phyloP scores from a whole-genome alignment of 371 early-diverging fungal genomes.

The Syncephalastrum contaminatum region DNA sequence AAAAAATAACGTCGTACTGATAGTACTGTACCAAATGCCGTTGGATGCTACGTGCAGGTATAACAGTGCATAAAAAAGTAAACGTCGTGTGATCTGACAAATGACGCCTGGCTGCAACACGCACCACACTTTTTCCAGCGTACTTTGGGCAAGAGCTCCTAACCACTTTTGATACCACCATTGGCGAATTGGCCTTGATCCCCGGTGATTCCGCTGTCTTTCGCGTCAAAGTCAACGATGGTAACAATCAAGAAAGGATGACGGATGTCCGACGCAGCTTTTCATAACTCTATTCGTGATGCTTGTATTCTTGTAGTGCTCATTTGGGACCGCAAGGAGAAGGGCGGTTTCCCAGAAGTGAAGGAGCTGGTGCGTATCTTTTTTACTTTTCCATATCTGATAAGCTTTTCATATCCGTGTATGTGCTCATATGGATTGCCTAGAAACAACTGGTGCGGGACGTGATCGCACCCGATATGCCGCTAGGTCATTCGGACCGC shows the following conservation, averaged over 20 bases:
- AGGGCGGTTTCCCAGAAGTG: constrained; percentile 70
- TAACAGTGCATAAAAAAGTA: background rate
- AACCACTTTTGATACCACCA: constrained; percentile 59
- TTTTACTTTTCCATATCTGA: constrained; percentile 5
- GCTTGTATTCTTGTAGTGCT: constrained; percentile 21
- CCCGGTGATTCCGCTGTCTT: constrained; percentile 66
- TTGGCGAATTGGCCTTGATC: constrained; percentile 68
- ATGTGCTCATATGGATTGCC: background rate
- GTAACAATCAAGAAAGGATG: constrained; percentile 22
- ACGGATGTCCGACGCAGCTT: background rate
- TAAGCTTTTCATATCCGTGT: background rate
- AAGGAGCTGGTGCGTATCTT: constrained; percentile 57
- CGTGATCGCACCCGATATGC: constrained; percentile 62
- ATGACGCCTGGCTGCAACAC: too few species aligned
- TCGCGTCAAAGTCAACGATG: constrained; percentile 57
- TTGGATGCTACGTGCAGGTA: constrained; percentile 50
- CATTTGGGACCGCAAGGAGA: constrained; percentile 68
- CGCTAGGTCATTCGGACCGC: constrained; percentile 62
- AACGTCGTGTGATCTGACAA: too few species aligned
- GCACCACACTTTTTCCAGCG: too few species aligned
- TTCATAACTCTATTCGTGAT: constrained; percentile 1
- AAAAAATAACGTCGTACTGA: background rate
- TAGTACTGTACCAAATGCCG: constrained; percentile 50
- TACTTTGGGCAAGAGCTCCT: constrained; percentile 61
- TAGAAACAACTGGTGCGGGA: constrained; percentile 70